These are phyloP conservation scores for Cornus suecica DNA, from an alignment of 148 eudicot genomes.

Conservation along the genomic window DNA sequence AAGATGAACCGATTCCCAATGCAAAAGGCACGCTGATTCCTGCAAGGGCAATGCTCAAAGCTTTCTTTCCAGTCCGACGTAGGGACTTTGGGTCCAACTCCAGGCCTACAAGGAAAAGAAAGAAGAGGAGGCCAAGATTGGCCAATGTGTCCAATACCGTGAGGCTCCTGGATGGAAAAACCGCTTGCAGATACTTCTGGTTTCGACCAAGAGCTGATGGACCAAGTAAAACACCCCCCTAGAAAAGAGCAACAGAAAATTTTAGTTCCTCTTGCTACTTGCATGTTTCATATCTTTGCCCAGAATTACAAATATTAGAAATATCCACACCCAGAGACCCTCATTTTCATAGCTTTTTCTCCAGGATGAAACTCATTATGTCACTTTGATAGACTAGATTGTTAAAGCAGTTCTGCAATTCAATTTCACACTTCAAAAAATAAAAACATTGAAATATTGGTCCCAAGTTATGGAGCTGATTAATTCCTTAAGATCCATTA, in stretches of 20 bases:
- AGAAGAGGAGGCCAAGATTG: conserved; percentile 41
- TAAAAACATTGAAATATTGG: too few relatives aligned
- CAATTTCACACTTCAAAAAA: too few relatives aligned
- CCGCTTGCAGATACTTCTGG: conserved; percentile 14
- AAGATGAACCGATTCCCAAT: conserved; percentile 34
- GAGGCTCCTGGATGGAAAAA: conserved; percentile 33
- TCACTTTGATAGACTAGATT: too few relatives aligned
- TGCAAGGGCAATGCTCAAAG: conserved; percentile 36
- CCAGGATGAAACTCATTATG: too few relatives aligned
- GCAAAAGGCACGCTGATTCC: conserved; percentile 44
- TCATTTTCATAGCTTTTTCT: too few relatives aligned
- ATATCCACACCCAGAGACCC: too few relatives aligned
- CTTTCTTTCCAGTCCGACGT: conserved; percentile 31
- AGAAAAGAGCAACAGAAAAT: conserved; percentile 3
- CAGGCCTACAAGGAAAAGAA: conserved; percentile 39
- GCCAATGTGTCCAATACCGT: conserved; percentile 41
- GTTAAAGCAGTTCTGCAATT: too few relatives aligned
- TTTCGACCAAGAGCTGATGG: conserved; percentile 43
- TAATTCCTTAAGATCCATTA: too few relatives aligned
- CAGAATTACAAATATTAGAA: too few relatives aligned
- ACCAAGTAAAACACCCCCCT: conserved; percentile 46
- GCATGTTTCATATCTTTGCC: too few relatives aligned
- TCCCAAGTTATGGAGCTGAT: too few relatives aligned
- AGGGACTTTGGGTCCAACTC: conserved; percentile 38
- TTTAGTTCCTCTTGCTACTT: background rate